Conservation (phyloP, 805 yeast species). For the Yamadazyma scolyti region DNA sequence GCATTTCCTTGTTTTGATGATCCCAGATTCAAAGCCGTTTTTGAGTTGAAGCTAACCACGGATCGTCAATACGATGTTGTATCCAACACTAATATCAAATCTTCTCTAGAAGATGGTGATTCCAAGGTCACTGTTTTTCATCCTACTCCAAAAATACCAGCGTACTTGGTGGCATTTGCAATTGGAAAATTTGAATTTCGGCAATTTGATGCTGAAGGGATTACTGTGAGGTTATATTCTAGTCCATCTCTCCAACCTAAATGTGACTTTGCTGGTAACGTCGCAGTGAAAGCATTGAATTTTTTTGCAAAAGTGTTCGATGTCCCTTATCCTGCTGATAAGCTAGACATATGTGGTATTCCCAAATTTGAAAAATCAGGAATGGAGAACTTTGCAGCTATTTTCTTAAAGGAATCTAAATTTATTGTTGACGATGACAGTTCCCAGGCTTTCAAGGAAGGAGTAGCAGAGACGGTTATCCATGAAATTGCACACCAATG, state of each 20-base stretch:
- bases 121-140: constrained; percentile 59
- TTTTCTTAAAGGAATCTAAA: constrained; percentile 68
- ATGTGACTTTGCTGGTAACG: constrained; percentile 69
- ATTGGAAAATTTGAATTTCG: constrained; percentile 75
- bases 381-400: constrained; percentile 81
- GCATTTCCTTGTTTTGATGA: constrained; percentile 79
- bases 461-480: constrained; percentile 81
- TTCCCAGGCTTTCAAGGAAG: constrained; percentile 47
- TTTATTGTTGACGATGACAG: constrained; percentile 15
- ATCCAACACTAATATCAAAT: constrained; percentile 64
- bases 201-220: constrained; percentile 58
- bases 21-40: constrained; percentile 72
- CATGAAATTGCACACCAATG: constrained; percentile 90
- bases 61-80: constrained; percentile 52
- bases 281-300: constrained; percentile 68
- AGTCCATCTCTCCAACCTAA: constrained; percentile 71
- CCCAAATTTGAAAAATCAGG: constrained; percentile 88
- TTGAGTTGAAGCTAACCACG: constrained; percentile 58
- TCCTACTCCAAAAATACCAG: constrained; percentile 74
- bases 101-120: constrained; percentile 35
- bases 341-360: constrained; percentile 75
- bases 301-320: constrained; percentile 71
- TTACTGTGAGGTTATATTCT: constrained; percentile 76
- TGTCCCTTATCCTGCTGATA: constrained; percentile 73
- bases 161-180: constrained; percentile 77